These are phyloP conservation scores for Hygrophoropsis aurantiaca DNA, from an alignment of 768 basidiomycete species.

Conservation along the genomic window DNA sequence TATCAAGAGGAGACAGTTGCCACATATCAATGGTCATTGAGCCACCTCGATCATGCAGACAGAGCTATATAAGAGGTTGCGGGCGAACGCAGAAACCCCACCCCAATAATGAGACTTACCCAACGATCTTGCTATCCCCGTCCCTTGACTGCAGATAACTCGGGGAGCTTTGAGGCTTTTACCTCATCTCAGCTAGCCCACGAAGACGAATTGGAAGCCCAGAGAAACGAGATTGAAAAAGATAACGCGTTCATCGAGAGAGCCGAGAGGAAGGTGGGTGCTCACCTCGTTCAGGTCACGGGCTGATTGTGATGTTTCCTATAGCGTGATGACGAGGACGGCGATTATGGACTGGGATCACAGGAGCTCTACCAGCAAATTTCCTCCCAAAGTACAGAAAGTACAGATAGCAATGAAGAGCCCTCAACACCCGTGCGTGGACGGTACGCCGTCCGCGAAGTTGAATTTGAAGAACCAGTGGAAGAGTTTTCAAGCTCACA, in stretches of 20 bases:
- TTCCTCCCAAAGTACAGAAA: conserved; percentile 8
- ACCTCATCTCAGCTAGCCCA: conserved; percentile 11
- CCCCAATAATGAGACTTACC: background rate
- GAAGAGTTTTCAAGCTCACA: conserved; percentile 1
- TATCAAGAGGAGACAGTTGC: background rate
- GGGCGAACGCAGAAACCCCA: background rate
- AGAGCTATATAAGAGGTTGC: background rate
- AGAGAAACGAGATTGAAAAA: conserved; percentile 3
- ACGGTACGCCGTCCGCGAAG: background rate
- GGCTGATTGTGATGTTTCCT: background rate
- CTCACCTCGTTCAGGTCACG: background rate
- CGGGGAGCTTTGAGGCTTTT: conserved; percentile 1
- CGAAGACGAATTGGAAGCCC: conserved; percentile 7
- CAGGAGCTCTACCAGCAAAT: conserved; percentile 6
- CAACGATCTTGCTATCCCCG: conserved; percentile 8
- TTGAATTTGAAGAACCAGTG: background rate
- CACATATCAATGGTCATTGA: conserved; percentile 2
- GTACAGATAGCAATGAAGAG: background rate
- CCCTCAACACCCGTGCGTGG: background rate
- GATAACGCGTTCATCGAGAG: conserved; percentile 8
- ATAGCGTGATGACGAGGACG: conserved; percentile 11
- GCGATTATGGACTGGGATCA: conserved; percentile 5
- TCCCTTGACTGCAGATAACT: conserved; percentile 11
- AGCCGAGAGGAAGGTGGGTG: conserved; percentile 4
- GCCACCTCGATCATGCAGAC: conserved; percentile 1